Conservation (phyloP, 805 yeast species). For the Wickerhamiella alocasiicola region DNA sequence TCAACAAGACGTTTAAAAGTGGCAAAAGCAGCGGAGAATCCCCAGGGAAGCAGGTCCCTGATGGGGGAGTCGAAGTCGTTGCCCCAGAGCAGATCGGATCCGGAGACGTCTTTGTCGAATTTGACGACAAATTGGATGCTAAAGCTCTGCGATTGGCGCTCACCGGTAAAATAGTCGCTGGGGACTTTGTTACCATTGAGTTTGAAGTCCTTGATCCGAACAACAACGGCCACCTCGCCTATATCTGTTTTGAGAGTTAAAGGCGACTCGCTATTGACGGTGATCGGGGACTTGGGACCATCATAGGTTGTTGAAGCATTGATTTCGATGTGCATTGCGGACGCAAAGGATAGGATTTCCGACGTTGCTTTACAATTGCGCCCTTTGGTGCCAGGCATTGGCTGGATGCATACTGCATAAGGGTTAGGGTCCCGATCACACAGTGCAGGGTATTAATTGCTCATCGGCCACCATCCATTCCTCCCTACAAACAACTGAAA, state of each 20-base stretch:
- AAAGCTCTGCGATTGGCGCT: conserved; percentile 23
- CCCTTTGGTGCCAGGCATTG: neutral
- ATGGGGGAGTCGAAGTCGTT: conserved; percentile 55
- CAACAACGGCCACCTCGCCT: conserved; percentile 31
- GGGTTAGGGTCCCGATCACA: no score
- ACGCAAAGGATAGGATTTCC: neutral
- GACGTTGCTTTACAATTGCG: no score
- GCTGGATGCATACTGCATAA: neutral
- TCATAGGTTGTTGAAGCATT: conserved; percentile 17
- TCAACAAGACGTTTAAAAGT: conserved; percentile 47
- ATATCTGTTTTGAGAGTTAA: conserved; percentile 30
- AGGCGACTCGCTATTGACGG: conserved; percentile 34
- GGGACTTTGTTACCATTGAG: conserved; percentile 30
- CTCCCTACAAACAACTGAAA: no score
- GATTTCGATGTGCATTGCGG: conserved; percentile 14
- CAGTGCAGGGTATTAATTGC: no score
- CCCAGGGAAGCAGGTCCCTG: conserved; percentile 44
- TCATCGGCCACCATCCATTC: no score
- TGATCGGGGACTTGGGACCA: conserved; percentile 26
- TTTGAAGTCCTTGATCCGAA: conserved; percentile 37
- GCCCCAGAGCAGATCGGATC: conserved; percentile 50
- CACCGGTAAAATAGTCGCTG: conserved; percentile 24
- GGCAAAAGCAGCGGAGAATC: conserved; percentile 41
- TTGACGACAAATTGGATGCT: conserved; percentile 32
- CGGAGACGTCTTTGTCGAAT: conserved; percentile 35